phyloP scores from a whole-genome alignment of 805 yeast genomes.

The Metschnikowia similis region DNA sequence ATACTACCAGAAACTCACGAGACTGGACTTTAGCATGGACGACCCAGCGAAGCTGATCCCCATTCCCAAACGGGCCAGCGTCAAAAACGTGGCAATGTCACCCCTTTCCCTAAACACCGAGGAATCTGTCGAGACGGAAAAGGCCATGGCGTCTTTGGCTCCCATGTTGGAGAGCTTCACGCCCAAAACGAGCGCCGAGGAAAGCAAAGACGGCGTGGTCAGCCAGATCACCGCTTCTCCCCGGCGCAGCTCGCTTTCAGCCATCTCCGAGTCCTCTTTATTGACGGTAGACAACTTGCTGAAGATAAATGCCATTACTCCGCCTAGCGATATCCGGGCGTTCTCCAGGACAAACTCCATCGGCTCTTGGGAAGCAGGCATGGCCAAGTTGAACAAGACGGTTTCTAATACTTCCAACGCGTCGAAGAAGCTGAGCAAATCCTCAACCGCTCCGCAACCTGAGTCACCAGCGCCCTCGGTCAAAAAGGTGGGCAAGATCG shows the following conservation, averaged over 20 bases:
- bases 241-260: slow-evolving; percentile 16
- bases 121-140: slow-evolving; percentile 28
- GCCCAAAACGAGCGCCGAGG: slow-evolving; percentile 61
- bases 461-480: slow-evolving; percentile 15
- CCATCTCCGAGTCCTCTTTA: slow-evolving; percentile 14
- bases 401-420: slow-evolving; percentile 33
- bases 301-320: slow-evolving; percentile 17
- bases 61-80: slow-evolving; percentile 7
- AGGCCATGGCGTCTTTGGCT: slow-evolving; percentile 75
- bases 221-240: slow-evolving; percentile 13
- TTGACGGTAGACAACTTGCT: slow-evolving; percentile 16
- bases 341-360: slow-evolving; percentile 22
- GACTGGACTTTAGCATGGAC: background rate
- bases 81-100: slow-evolving; percentile 11
- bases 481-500: slow-evolving; percentile 85
- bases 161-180: slow-evolving; percentile 71
- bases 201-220: slow-evolving; percentile 20
- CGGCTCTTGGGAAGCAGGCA: slow-evolving; percentile 18
- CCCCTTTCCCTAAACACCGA: slow-evolving; percentile 14
- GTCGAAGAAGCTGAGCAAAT: slow-evolving; percentile 33
- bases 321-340: slow-evolving; percentile 9
- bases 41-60: slow-evolving; percentile 8
- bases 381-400: slow-evolving; percentile 30
- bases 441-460: background rate
- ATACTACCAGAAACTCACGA: background rate